Evolutionary conservation across 148 eudicot species (phyloP).

Genomic region (Vaccinium darrowii): DNA sequence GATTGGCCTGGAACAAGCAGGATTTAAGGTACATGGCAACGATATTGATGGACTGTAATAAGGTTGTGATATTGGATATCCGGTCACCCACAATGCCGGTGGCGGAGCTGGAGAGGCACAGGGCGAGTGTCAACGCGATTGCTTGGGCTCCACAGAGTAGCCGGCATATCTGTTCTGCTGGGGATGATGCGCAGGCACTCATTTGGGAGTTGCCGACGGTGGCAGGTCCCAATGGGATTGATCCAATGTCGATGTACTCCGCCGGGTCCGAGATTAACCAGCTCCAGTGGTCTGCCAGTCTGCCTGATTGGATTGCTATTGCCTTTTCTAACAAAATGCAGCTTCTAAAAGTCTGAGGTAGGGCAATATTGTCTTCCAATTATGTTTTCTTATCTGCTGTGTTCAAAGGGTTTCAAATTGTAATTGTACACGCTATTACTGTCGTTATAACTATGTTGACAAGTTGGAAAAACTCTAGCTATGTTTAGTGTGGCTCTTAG

Average conservation of each 20-base stretch:
- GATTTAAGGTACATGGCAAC: conserved; percentile 96
- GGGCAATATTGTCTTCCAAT: background rate
- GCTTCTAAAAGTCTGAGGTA: conserved; percentile 74
- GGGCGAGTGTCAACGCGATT: conserved; percentile 76
- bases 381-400: background rate
- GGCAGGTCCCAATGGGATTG: conserved; percentile 68
- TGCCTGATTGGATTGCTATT: conserved; percentile 87
- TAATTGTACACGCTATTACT: background rate
- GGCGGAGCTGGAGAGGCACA: conserved; percentile 90
- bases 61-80: conserved; percentile 83
- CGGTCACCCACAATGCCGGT: conserved; percentile 85
- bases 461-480: background rate
- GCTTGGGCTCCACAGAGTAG: conserved; percentile 91
- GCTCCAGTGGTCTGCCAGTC: conserved; percentile 84
- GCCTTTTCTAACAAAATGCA: conserved; percentile 80
- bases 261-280: conserved; percentile 90
- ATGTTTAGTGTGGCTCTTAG: background rate
- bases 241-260: conserved; percentile 66
- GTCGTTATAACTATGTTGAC: background rate
- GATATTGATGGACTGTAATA: conserved; percentile 83
- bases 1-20: conserved; percentile 91
- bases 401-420: background rate
- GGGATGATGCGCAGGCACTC: conserved; percentile 83
- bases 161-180: conserved; percentile 78
- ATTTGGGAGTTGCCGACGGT: conserved; percentile 83